phyloP scores from a whole-genome alignment of 202 grass and related monocot genomes.

The Panicum virgatum region DNA sequence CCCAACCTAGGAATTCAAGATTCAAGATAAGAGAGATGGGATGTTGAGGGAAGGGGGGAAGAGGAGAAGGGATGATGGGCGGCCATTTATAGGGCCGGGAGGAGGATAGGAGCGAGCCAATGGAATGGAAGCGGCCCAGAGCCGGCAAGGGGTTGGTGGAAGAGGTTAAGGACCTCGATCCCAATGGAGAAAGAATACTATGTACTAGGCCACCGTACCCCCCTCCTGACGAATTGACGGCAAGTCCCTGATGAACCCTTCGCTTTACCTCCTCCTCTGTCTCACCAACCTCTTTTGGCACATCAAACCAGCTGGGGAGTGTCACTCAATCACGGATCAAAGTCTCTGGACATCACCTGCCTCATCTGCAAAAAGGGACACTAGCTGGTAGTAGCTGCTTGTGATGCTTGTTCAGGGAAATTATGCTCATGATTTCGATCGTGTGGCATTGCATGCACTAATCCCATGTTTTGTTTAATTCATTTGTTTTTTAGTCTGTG shows the following conservation, averaged over 20 bases:
- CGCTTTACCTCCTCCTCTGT: neutral
- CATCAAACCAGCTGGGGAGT: slow-evolving; percentile 11
- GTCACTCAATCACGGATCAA: neutral
- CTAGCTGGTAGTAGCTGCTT: neutral
- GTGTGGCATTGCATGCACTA: neutral
- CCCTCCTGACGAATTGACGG: neutral
- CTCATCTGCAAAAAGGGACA: neutral
- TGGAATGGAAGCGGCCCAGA: neutral
- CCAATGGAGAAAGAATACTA: slow-evolving; percentile 53
- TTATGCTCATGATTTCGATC: neutral
- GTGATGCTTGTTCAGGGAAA: neutral
- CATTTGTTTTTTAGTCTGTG: neutral
- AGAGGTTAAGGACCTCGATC: slow-evolving; percentile 51
- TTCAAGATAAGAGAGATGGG: neutral
- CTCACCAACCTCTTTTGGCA: slow-evolving; percentile 18
- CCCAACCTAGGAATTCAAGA: neutral
- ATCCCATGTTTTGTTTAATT: neutral
- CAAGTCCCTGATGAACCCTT: neutral
- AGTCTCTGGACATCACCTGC: neutral
- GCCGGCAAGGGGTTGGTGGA: slow-evolving; percentile 31
- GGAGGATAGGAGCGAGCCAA: neutral
- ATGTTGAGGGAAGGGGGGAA: neutral
- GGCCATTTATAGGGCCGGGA: slow-evolving; percentile 16
- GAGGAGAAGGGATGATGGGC: slow-evolving; percentile 3
- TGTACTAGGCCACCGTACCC: slow-evolving; percentile 37